Conservation (phyloP, 345 rosid species). For the Atalantia buxifolia region DNA sequence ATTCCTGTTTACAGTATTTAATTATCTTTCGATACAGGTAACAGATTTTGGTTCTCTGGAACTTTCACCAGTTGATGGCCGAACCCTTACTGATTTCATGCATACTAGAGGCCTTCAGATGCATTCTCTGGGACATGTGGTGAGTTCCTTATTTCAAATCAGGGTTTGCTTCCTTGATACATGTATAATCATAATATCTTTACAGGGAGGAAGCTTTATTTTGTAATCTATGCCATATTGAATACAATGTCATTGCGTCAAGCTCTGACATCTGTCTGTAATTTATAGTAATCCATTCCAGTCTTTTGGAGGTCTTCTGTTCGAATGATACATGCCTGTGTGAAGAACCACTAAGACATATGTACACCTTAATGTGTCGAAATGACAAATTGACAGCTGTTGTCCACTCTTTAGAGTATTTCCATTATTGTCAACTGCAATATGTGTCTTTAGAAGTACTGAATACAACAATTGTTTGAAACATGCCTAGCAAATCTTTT, state of each 20-base stretch:
- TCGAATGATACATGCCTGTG: conserved; percentile 1
- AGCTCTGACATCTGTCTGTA: not conserved
- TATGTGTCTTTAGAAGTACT: not conserved
- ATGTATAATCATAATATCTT: not conserved
- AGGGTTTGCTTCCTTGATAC: conserved; percentile 9
- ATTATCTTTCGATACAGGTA: conserved; percentile 51
- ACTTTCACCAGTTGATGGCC: conserved; percentile 98
- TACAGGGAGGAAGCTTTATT: not conserved
- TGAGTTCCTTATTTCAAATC: conserved; percentile 41
- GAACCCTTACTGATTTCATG: conserved; percentile 98
- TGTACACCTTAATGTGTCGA: not conserved
- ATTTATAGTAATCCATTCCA: not conserved
- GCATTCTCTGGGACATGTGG: conserved; percentile 92
- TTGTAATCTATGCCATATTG: not conserved
- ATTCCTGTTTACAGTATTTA: conserved; percentile 12
- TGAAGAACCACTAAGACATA: not conserved
- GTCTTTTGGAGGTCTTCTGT: not conserved
- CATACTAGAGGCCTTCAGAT: conserved; percentile 98
- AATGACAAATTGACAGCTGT: not conserved
- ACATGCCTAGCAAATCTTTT: not conserved
- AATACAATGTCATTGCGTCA: not conserved
- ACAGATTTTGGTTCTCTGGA: conserved; percentile 99
- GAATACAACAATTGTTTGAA: not conserved
- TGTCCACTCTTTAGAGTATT: not conserved
- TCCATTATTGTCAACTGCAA: not conserved